Base-by-base conservation (phyloP, 2,329 filamentous ascomycete species). In the Colletotrichum tabaci region DNA sequence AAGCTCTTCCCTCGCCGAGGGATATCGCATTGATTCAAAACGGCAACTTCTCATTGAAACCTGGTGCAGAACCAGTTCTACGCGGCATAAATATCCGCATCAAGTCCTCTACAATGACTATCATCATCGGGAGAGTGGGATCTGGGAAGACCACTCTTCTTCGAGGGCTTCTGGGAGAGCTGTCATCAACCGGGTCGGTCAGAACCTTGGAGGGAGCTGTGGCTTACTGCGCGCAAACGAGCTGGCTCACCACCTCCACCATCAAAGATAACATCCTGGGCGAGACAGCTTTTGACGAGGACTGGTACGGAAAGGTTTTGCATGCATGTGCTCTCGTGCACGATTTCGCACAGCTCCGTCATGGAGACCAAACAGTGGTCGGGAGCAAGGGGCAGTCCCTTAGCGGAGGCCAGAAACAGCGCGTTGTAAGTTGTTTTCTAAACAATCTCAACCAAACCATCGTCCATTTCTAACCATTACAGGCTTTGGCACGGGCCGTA, bases 331-430 rank as follows among this genome's bases (percentile, higher is more conserved):
- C 73, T 3, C 61, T 78, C 0, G 49, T 58, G 0, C 62, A 61
- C 2, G 77, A 77, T 42, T 73, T 78, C 15, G 60, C 73, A 7
- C 63, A 73, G 13, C 52, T 78, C 2, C 64, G 74, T 13, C 58
- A 74, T n/a, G 76, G 77, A 10, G 77, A 79, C 42, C 66, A 73
- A 18, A 75, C 74, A 0, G 47, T 76, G 16, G 76, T 80, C 21
- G 80, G 80, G 0, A 77, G 78, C 35, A 78, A 79, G 8, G 80
- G 80, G 13, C 67, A 80, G 13, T 80, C 79, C 18, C 69, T 82
- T 0, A 82, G 80, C 23, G 80, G 80, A 35, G 80, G 80, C 0
- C 80, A 82, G 55, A 81, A 79, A 44, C 79, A 82, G 60, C 74
- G 80, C 47, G 73, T 82, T 8, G 79, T 80, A 52, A 74, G 78